Evolutionary conservation across 352 stramenopile species (phyloP).

Genomic region (Phytopythium sindhum): DNA sequence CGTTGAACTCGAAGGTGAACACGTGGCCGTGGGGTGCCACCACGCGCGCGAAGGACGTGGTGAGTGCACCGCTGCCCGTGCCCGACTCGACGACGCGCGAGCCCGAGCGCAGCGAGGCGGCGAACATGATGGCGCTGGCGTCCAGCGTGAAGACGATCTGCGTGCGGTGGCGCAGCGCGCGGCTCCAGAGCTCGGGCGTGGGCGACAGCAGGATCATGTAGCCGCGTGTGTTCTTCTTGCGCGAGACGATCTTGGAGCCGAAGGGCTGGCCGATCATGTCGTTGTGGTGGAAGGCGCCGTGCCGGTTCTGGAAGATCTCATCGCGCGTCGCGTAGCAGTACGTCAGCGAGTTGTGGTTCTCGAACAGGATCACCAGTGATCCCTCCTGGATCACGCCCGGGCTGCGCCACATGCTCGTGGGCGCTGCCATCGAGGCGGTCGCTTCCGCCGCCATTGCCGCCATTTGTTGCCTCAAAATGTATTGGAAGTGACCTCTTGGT

Average conservation of each 20-base stretch:
- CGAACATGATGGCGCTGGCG: constrained; percentile 91
- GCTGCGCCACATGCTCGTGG: constrained; percentile 56
- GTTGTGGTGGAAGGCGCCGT: constrained; percentile 97
- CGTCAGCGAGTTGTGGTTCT: constrained; percentile 93
- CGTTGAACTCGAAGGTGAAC: constrained; percentile 99
- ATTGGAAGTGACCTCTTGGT: neutral
- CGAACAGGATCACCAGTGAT: constrained; percentile 97
- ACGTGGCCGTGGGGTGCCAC: constrained; percentile 90
- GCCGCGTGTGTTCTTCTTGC: constrained; percentile 62
- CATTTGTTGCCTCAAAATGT: constrained; percentile 10
- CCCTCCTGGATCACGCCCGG: constrained; percentile 55
- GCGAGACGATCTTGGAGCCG: constrained; percentile 71
- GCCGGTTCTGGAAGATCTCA: constrained; percentile 94
- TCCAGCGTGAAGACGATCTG: constrained; percentile 98
- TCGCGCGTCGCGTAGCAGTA: constrained; percentile 93
- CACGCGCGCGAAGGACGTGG: constrained; percentile 88
- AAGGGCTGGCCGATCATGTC: constrained; percentile 92
- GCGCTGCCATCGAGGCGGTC: neutral
- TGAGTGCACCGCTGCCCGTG: constrained; percentile 92
- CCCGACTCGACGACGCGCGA: constrained; percentile 91
- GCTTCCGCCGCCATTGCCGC: neutral
- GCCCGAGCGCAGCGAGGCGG: constrained; percentile 87
- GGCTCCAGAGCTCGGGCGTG: constrained; percentile 96
- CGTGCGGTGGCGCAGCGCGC: constrained; percentile 89
- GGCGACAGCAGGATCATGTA: constrained; percentile 95